Base-by-base conservation (phyloP, 2,329 filamentous ascomycete genomes). In the Pseudodiploospora longispora region DNA sequence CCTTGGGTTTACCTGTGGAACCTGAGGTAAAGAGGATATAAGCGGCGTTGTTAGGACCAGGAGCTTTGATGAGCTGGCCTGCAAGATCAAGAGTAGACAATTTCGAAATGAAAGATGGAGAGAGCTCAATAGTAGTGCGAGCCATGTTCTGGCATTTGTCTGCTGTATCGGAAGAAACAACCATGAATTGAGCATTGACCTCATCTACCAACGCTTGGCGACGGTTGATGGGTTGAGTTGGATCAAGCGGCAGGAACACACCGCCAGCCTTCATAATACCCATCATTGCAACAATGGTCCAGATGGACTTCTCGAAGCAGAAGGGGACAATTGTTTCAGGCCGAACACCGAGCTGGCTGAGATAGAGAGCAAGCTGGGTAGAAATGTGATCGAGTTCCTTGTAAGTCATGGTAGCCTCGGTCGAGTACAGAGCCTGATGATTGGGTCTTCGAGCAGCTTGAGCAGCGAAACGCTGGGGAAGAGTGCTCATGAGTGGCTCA, bases 181-280 rank as follows among this genome's bases (percentile, higher is more conserved):
- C 6, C 12, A 54, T 41, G 8, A 50, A 27, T 3, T 46, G 10
- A 4, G 52, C 45, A 3, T 38, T 30, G 8, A 47, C 43, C 27
- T 50, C 41, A 2, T 49, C 28, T 10, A 53, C 30, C 4, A 55
- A 12, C 2, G 40, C 30, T 12, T 47, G 29, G 8, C 38, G 38
- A 3, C 43, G 46, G 5, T 27, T 38, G 1, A 6, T 4, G 4
- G 52, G 53, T 35, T 49, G 40, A 7, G 44, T 38, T 5, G 50
- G 44, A 37, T 62, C 61, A 6, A 64, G 46, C 38, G 53, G 40
- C 3, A 61, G 47, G 40, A 50, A 53, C 49, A 28, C 55, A 19
- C 52, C 58, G 4, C 59, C 60, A 3, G 54, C 50, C 38, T 59
- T 58, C 27, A 60, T 45, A 29, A 60, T 48, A 9, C 46, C 57